phyloP scores from a whole-genome alignment of 345 rosid genomes.

The Erucastrum elatum region DNA sequence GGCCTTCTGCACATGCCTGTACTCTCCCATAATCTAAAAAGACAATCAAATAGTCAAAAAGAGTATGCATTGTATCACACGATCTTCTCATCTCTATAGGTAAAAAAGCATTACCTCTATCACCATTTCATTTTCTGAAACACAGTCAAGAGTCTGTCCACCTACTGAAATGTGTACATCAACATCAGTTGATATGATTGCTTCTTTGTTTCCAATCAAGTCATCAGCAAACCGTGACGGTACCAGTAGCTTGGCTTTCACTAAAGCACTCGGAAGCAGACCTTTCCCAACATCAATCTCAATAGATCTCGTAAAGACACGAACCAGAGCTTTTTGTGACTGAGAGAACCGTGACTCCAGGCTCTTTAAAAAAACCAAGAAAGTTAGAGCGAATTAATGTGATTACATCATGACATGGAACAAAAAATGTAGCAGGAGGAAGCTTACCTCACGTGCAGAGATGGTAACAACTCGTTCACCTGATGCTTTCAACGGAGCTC shows the following conservation, averaged over 20 bases:
- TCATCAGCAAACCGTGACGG: conserved; percentile 37
- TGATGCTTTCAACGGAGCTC: conserved; percentile 33
- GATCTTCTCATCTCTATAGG: neutral
- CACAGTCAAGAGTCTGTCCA: conserved; percentile 31
- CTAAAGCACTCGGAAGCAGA: conserved; percentile 35
- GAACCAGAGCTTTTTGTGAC: conserved; percentile 57
- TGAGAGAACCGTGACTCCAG: conserved; percentile 54
- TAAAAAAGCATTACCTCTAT: conserved; percentile 49
- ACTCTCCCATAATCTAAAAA: conserved; percentile 33
- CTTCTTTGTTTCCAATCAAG: conserved; percentile 37
- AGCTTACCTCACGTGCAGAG: conserved; percentile 56
- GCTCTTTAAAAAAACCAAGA: conserved; percentile 44
- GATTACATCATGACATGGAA: neutral
- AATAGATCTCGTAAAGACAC: conserved; percentile 60
- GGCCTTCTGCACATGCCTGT: conserved; percentile 32
- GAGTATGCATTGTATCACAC: neutral
- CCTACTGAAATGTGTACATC: conserved; percentile 45
- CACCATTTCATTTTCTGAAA: conserved; percentile 47
- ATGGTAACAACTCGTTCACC: conserved; percentile 59
- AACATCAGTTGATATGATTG: conserved; percentile 40
- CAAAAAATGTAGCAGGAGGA: neutral
- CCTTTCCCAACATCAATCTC: conserved; percentile 51
- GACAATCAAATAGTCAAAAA: conserved; percentile 3
- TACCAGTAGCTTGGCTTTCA: conserved; percentile 56
- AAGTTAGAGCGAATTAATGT: neutral